Percentiles rank a stretch among this genome's conserved stretches.
phyloP scores from a whole-genome alignment of 2,329 filamentous ascomycete genomes.

The Phaeosphaeriaceae sp. region DNA sequence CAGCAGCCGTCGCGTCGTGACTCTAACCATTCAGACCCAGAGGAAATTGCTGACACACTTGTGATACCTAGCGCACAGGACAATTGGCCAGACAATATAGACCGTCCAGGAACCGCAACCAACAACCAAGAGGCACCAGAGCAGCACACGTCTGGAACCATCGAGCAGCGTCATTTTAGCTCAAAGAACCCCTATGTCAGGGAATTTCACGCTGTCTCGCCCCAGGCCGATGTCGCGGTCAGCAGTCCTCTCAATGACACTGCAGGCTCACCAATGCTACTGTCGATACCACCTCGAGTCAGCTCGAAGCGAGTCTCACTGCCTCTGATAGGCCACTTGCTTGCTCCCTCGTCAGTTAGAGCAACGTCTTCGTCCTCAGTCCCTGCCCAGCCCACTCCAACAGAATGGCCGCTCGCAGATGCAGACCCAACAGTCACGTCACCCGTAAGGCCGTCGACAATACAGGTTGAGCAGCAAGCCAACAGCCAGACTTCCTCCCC shows the following conservation, averaged over 20 bases:
- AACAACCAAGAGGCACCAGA: not conserved
- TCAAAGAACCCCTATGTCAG: slow-evolving; percentile 10
- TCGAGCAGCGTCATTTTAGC: not conserved
- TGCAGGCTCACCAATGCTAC: not conserved
- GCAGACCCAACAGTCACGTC: not conserved
- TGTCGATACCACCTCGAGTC: slow-evolving; percentile 18
- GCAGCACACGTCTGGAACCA: not conserved
- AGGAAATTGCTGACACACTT: slow-evolving; percentile 1
- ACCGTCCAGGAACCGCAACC: not conserved
- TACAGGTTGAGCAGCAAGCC: not conserved
- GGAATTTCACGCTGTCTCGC: slow-evolving; percentile 20
- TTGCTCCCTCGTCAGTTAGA: not conserved
- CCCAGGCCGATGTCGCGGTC: slow-evolving; percentile 7
- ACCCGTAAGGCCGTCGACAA: not conserved
- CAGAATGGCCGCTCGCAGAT: not conserved
- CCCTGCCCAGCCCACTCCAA: not conserved
- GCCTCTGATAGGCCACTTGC: slow-evolving; percentile 1
- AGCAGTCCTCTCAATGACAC: slow-evolving; percentile 12
- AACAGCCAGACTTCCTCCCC: not conserved
- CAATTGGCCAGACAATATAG: not conserved
- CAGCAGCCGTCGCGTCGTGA: slow-evolving; percentile 10
- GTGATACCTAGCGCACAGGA: not conserved
- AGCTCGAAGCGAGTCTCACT: slow-evolving; percentile 27
- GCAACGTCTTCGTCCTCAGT: not conserved
- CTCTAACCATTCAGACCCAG: slow-evolving; percentile 6